Conservation (phyloP, 192 early-diverging fungal genomes). For the Rhizophagus prolifer region DNA sequence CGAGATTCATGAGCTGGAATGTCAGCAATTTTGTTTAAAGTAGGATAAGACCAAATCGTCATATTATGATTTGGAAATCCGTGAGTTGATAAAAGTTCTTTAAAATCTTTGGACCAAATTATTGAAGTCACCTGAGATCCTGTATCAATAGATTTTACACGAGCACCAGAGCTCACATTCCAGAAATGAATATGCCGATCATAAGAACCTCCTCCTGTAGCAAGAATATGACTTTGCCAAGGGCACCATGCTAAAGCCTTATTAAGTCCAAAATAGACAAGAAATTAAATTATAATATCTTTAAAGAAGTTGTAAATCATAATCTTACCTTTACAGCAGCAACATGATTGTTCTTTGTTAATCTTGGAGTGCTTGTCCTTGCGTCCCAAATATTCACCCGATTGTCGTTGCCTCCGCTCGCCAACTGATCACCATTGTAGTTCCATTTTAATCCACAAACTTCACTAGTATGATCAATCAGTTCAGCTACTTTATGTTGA, state of each 20-base stretch:
- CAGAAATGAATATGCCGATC: constrained; percentile 92
- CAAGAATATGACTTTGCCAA: constrained; percentile 80
- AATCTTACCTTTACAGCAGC: constrained; percentile 88
- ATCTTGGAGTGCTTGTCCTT: constrained; percentile 62
- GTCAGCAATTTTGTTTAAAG: constrained; percentile 67
- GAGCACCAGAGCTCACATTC: constrained; percentile 72
- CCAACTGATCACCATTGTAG: constrained; percentile 72
- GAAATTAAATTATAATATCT: constrained; percentile 33
- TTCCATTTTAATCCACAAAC: constrained; percentile 93
- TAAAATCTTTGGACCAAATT: constrained; percentile 79
- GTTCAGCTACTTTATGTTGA: constrained; percentile 73
- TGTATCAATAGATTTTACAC: constrained; percentile 70
- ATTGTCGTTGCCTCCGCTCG: constrained; percentile 96
- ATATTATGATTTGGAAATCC: constrained; percentile 89
- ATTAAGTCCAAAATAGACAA: constrained; percentile 4
- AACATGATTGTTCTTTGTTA: constrained; percentile 70
- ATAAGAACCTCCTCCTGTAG: constrained; percentile 87
- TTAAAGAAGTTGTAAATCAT: background rate
- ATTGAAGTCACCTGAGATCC: constrained; percentile 92
- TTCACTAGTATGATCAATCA: constrained; percentile 69
- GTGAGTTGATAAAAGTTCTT: constrained; percentile 90
- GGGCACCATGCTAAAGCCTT: constrained; percentile 95
- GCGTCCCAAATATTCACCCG: constrained; percentile 88
- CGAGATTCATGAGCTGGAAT: constrained; percentile 82
- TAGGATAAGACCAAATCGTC: constrained; percentile 80